Evolutionary conservation across 495 filamentous ascomycete species (phyloP), one percentile per base, ranked within the genome.

Genomic region (Penicillium ochrochloron): DNA sequence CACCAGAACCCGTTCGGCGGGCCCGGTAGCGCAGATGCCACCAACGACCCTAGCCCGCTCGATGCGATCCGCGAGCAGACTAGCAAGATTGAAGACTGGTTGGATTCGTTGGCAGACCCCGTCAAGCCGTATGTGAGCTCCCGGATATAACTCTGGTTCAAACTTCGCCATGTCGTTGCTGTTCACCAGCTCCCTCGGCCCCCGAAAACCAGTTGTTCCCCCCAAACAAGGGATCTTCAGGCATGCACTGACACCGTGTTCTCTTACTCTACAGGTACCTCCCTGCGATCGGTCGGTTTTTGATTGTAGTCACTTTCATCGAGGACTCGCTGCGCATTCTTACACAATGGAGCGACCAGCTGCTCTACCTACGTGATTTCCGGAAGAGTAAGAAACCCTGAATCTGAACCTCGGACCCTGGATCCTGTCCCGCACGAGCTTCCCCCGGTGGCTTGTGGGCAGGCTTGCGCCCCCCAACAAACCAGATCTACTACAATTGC

Each of bases 221-320:
- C 52, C 62, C 42, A 67, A 73, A 70, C 68, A 68, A 65, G 65
- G 68, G 67, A 68, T 69, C 60, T 66, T 15, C 23, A 65, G 46
- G 46, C 63, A 58, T 60, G 52, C 65, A 64, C 73, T 80, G 63
- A 79, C 75, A 77, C 69, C 65, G 71, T 77, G 67, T 76, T 71
- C 68, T 63, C 59, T 71, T 62, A 33, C 25, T 35, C 31, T 57
- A 31, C 73, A 98, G 94, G 67, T 97, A 96, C 71, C 84, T 99
- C 19, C 95, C 95, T 34, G 92, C 92, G 61, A 94, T 98, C 78
- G 95, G 95, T 42, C 91, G 95, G 50, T 98, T 98, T 79, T 81
- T 99, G 68, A 99, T 99, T 69, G 95, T 99, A 33, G 95, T 97
- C 61, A 99, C 95, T 65, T 99, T 99, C 82, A 84, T 99, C 63